Base-by-base conservation (phyloP, 1,139 yeast species). In the Blastobotrys apis region DNA sequence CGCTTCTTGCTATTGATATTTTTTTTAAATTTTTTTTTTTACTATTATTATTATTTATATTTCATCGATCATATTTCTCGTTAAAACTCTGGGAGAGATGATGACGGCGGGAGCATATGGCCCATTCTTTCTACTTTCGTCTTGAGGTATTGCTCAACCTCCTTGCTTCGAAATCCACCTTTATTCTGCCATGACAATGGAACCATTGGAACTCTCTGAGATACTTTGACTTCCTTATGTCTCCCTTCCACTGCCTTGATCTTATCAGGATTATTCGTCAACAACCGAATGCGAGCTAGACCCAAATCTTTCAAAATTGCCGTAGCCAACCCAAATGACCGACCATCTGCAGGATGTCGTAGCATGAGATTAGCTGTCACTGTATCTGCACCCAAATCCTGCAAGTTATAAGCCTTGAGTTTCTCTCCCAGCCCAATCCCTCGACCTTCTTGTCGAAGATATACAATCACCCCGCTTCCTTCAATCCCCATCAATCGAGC, bases 81-180 rank as follows among this genome's bases (percentile, higher is more conserved):
- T n/a, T n/a, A n/a, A n/a, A n/a, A n/a, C n/a, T n/a, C n/a, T n/a
- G n/a, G n/a, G n/a, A n/a, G n/a, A n/a, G n/a, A n/a, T n/a, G n/a
- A n/a, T n/a, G n/a, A n/a, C n/a, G n/a, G n/a, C n/a, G 79, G 80
- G 46, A 87, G 68, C 52, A 92, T 68, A 66, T 94, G 99, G 0
- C 98, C 99, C 99, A 94, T 94, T 58, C 95, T 75, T 64, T 90
- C 96, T 44, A 88, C 85, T 68, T 94, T 94, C 1, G 98, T 90
- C 57, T 94, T 78, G 51, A 94, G 71, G 60, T 94, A 94, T 2
- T 95, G 94, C 56, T 92, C 95, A 23, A 92, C 84, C 64, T 94
- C 99, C 52, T 75, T 75, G 31, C 92, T 80, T 53, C 81, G 75
- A 50, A 92, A 84, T 3, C 97, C 97, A 12, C 70, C 69, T 44